phyloP scores from a whole-genome alignment of 2,329 filamentous ascomycete genomes.

The Ceratocystis huliohia region DNA sequence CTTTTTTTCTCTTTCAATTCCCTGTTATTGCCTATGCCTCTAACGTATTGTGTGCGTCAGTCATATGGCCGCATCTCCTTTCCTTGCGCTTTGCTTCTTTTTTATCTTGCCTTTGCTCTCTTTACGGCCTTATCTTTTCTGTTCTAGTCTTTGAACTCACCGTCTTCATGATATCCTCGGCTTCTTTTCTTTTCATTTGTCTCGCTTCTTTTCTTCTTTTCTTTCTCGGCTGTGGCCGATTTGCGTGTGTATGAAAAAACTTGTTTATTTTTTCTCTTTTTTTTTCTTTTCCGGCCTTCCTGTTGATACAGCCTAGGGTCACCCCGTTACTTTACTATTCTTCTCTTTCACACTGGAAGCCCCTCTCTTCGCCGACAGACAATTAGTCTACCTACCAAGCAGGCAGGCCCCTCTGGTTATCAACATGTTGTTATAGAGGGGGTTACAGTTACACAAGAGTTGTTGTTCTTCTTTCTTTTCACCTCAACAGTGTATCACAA shows the following conservation, averaged over 20 bases:
- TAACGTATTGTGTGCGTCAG: neutral
- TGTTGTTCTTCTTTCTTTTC: constrained; percentile 13
- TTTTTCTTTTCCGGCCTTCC: constrained; percentile 18
- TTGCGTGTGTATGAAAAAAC: too few species aligned
- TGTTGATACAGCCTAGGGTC: constrained; percentile 21
- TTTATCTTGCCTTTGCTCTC: constrained; percentile 20
- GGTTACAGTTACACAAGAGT: constrained; percentile 14
- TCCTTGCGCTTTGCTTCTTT: constrained; percentile 18
- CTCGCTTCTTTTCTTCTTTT: constrained; percentile 14
- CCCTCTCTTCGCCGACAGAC: constrained; percentile 16
- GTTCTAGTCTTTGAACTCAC: constrained; percentile 19
- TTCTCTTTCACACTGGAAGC: constrained; percentile 20
- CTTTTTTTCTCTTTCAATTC: constrained; percentile 12
- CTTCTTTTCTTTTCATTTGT: constrained; percentile 9
- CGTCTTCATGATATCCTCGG: constrained; percentile 16
- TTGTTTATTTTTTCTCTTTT: neutral
- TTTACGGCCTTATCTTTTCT: constrained; percentile 10
- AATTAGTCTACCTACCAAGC: constrained; percentile 14
- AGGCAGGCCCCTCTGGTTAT: constrained; percentile 10
- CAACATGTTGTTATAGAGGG: constrained; percentile 1
- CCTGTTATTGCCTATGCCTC: constrained; percentile 14
- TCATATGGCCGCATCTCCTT: constrained; percentile 16
- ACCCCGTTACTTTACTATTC: constrained; percentile 17
- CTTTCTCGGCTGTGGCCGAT: neutral
- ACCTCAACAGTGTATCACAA: neutral